These are phyloP conservation scores for Taphrina communis DNA, from an alignment of 1,139 yeast genomes.

Conservation along the genomic window DNA sequence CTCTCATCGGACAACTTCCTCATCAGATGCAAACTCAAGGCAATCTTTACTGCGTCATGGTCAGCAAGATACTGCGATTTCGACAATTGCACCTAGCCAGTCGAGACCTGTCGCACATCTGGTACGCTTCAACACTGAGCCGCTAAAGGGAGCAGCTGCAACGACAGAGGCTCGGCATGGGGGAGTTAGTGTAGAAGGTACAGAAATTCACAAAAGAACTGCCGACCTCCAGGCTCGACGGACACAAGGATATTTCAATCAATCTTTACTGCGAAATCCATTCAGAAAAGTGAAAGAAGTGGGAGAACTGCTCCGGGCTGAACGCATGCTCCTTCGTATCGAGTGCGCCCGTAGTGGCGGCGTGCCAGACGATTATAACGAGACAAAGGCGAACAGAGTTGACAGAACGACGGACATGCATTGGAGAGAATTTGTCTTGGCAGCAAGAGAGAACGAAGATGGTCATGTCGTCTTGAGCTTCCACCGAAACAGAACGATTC, in stretches of 20 bases:
- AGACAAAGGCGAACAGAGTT: constrained; percentile 55
- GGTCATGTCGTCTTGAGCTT: constrained; percentile 67
- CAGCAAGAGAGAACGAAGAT: constrained; percentile 60
- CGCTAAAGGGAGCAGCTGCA: neutral
- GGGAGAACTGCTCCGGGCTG: constrained; percentile 71
- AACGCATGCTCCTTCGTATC: constrained; percentile 69
- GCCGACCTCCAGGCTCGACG: neutral
- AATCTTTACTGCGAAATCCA: constrained; percentile 16
- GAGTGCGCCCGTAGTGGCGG: constrained; percentile 53
- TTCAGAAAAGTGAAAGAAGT: constrained; percentile 47
- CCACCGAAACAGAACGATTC: constrained; percentile 59
- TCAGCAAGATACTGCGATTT: neutral
- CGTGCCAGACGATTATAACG: constrained; percentile 54
- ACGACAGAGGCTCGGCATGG: neutral
- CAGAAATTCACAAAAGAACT: neutral
- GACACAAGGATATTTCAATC: constrained; percentile 17
- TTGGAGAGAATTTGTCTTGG: constrained; percentile 75
- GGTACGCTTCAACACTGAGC: constrained; percentile 10
- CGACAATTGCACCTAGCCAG: neutral
- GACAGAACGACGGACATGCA: constrained; percentile 67
- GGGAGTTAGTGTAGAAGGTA: constrained; percentile 23
- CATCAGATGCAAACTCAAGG: constrained; percentile 25
- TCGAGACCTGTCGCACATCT: neutral
- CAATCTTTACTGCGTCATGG: constrained; percentile 5
- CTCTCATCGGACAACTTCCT: constrained; percentile 9